Base-by-base conservation (phyloP, 306 rosid species). In the Begonia peltatifolia region DNA sequence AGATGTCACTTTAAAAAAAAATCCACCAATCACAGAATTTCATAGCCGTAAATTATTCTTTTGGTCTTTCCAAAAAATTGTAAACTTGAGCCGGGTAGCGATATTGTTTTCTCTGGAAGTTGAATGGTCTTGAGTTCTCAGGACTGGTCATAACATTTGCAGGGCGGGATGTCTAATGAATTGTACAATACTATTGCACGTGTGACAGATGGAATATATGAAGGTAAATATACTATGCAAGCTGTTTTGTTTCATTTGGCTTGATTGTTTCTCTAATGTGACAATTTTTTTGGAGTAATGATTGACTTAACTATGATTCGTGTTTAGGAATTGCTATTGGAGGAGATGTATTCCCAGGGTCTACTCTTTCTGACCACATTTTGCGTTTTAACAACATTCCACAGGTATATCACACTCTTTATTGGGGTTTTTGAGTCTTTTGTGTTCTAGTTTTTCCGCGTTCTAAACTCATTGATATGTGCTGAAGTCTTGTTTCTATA, bases 91-190 rank as follows among this genome's bases (percentile, higher is more conserved):
- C 3, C 9, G 9, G 38, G 38, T 6, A 30, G 38, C 38, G 38
- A 30, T 30, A 30, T 30, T 30, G 38, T 30, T 30, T 30, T 5
- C 38, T 30, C 38, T 30, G 38, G 38, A 30, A 30, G 9, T 30
- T 30, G 38, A 30, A 30, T 30, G 38, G 38, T 30, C 8, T 30
- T 5, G 8, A 30, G 38, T 30, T 30, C 38, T 30, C 38, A 30
- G 38, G 38, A 30, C 38, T 30, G 38, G 38, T 44, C 11, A 44
- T 44, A n/a, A n/a, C 42, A 17, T 67, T 71, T 54, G 55, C 81
- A 92, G 99, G 99, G 99, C 70, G 99, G 99, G 54, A 92, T 92
- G 99, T 92, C 99, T 65, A 92, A 87, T 60, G 99, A 92, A 70
- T 59, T 92, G 67, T 92, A 92, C 84, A 92, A 68, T 68, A 73